Evolutionary conservation across 371 early-diverging fungal species (phyloP).

Genomic region (Mucor saturninus): DNA sequence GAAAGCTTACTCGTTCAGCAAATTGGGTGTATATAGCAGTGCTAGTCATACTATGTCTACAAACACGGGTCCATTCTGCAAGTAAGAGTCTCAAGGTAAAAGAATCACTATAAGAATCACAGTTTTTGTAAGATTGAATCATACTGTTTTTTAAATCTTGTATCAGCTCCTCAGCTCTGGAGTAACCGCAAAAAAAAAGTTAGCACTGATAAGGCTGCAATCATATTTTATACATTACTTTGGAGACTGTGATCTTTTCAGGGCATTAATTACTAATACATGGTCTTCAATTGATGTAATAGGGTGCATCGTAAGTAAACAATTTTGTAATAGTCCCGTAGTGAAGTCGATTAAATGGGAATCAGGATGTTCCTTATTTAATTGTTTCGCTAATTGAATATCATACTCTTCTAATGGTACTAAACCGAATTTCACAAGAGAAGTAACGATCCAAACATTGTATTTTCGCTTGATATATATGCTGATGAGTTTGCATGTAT

Average conservation of each 20-base stretch:
- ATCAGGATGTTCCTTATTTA: constrained; percentile 61
- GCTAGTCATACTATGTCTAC: constrained; percentile 75
- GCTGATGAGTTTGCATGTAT: no score
- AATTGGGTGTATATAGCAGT: constrained; percentile 67
- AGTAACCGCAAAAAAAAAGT: neutral
- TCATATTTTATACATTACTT: constrained; percentile 35
- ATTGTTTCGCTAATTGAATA: constrained; percentile 76
- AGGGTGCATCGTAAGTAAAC: constrained; percentile 62
- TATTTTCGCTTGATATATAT: constrained; percentile 62
- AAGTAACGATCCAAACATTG: constrained; percentile 78
- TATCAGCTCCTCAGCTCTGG: constrained; percentile 34
- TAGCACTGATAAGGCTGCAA: neutral
- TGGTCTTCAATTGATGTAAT: constrained; percentile 74
- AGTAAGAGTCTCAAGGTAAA: constrained; percentile 55
- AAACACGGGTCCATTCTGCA: constrained; percentile 88
- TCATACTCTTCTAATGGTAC: constrained; percentile 82
- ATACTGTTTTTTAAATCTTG: constrained; percentile 33
- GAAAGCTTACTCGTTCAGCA: constrained; percentile 9
- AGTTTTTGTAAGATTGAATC: constrained; percentile 15
- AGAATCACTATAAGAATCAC: constrained; percentile 21
- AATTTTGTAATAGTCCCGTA: constrained; percentile 70
- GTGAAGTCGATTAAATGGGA: constrained; percentile 74
- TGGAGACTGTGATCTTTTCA: constrained; percentile 60
- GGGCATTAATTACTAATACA: constrained; percentile 68
- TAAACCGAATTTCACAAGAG: constrained; percentile 79